Evolutionary conservation across 441 rosid genomes (phyloP).

Genomic region (Geranium incanum): DNA sequence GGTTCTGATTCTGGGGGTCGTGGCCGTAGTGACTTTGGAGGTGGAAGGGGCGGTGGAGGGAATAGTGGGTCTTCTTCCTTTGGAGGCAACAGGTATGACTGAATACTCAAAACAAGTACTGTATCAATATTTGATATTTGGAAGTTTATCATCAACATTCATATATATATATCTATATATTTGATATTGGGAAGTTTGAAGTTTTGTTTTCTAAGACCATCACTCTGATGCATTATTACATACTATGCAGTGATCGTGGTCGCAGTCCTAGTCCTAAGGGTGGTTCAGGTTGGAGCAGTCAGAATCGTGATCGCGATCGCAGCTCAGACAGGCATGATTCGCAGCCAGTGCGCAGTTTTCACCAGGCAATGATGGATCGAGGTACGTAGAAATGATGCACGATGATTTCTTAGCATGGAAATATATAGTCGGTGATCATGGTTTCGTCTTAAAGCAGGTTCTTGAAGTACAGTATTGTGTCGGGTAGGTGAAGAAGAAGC

Average conservation of each 20-base stretch:
- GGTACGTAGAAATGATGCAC: conserved; percentile 1
- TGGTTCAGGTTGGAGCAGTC: conserved; percentile 35
- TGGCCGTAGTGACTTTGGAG: conserved; percentile 21
- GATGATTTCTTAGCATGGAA: too few relatives aligned
- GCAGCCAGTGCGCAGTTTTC: conserved; percentile 52
- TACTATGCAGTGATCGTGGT: conserved; percentile 21
- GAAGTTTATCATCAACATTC: too few relatives aligned
- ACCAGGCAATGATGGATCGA: conserved; percentile 60
- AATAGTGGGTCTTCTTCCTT: conserved; percentile 34
- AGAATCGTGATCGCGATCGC: conserved; percentile 34
- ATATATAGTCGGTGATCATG: too few relatives aligned
- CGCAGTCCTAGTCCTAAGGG: conserved; percentile 24
- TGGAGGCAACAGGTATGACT: conserved; percentile 43
- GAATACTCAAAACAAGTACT: conserved; percentile 58
- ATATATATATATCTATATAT: too few relatives aligned
- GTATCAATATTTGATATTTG: background rate
- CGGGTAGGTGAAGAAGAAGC: background rate
- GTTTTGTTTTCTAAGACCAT: background rate
- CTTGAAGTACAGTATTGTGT: background rate
- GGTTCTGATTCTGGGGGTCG: conserved; percentile 30
- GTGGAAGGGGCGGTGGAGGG: conserved; percentile 16
- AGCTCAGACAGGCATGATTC: conserved; percentile 48
- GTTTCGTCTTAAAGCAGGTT: background rate
- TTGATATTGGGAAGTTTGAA: background rate
- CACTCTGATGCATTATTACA: background rate